Conservation (phyloP, 176 grass and related monocot genomes). For the Zea luxurians region DNA sequence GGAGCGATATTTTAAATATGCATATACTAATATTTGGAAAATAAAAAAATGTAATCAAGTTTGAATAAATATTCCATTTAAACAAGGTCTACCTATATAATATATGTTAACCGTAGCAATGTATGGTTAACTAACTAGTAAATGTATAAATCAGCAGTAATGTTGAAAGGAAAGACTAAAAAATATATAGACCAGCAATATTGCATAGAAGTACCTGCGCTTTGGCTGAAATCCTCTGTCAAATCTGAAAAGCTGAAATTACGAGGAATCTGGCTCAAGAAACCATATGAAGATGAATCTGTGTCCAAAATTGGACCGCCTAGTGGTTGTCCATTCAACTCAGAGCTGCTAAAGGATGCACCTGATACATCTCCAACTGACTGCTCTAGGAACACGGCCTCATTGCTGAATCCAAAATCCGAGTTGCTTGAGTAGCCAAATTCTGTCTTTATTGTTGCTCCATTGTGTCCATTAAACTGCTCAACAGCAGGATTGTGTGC, state of each 20-base stretch:
- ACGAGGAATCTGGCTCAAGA: slow-evolving; percentile 90
- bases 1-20: too few relatives aligned
- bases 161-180: slow-evolving; percentile 5
- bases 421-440: slow-evolving; percentile 65
- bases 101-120: too few relatives aligned
- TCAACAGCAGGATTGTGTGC: slow-evolving; percentile 56
- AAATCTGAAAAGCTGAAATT: slow-evolving; percentile 99
- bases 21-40: too few relatives aligned
- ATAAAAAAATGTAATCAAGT: too few relatives aligned
- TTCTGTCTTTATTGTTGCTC: slow-evolving; percentile 74
- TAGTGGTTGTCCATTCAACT: slow-evolving; percentile 76
- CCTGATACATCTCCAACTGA: slow-evolving; percentile 78
- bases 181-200: slow-evolving; percentile 23
- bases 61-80: too few relatives aligned
- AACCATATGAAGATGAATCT: slow-evolving; percentile 74
- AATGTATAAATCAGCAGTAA: slow-evolving; percentile 8
- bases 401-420: slow-evolving; percentile 71
- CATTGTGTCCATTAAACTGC: slow-evolving; percentile 65
- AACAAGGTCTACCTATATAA: too few relatives aligned
- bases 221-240: slow-evolving; percentile 88
- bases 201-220: slow-evolving; percentile 58
- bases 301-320: slow-evolving; percentile 66
- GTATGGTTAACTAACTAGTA: background rate
- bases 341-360: slow-evolving; percentile 83
- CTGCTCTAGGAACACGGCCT: slow-evolving; percentile 72